These are phyloP conservation scores for Coemansia sp. DNA, from an alignment of 192 early-diverging fungal species.

Conservation along the genomic window DNA sequence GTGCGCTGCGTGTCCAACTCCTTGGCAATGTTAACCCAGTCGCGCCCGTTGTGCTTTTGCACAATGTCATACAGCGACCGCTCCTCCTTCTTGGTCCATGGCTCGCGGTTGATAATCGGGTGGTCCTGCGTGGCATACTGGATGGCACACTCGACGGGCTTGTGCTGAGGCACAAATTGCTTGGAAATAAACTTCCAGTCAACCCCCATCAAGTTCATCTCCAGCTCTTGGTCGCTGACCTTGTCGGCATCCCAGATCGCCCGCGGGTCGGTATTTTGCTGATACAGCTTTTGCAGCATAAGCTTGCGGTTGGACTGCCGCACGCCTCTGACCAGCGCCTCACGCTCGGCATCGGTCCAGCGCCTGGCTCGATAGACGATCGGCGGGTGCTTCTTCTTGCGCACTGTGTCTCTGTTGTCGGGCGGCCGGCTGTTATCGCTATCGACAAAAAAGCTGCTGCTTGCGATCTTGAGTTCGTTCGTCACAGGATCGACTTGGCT, in stretches of 20 bases:
- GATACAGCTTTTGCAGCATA: slow-evolving; percentile 51
- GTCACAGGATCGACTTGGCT: slow-evolving; percentile 41
- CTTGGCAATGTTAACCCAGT: slow-evolving; percentile 70
- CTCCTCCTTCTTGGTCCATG: slow-evolving; percentile 67
- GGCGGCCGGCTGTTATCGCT: slow-evolving; percentile 45
- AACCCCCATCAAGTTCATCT: slow-evolving; percentile 54
- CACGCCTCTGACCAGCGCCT: slow-evolving; percentile 54
- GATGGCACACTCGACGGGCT: slow-evolving; percentile 71
- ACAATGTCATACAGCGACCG: slow-evolving; percentile 54
- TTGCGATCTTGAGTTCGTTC: slow-evolving; percentile 24
- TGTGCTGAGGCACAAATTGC: slow-evolving; percentile 61
- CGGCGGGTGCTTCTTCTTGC: slow-evolving; percentile 53
- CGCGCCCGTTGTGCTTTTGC: slow-evolving; percentile 46
- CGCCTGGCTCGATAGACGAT: slow-evolving; percentile 53
- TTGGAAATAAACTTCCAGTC: slow-evolving; percentile 57
- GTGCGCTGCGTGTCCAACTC: slow-evolving; percentile 68
- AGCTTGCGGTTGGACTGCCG: slow-evolving; percentile 55
- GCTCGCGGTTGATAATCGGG: slow-evolving; percentile 71
- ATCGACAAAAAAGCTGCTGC: slow-evolving; percentile 45
- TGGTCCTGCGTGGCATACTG: slow-evolving; percentile 81
- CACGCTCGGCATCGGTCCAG: slow-evolving; percentile 59
- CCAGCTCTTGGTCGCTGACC: slow-evolving; percentile 46
- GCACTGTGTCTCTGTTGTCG: slow-evolving; percentile 53
- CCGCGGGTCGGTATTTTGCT: slow-evolving; percentile 48
- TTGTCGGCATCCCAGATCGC: slow-evolving; percentile 54